Conservation (phyloP, 2,329 filamentous ascomycete species). For the Metarhizium brunneum region DNA sequence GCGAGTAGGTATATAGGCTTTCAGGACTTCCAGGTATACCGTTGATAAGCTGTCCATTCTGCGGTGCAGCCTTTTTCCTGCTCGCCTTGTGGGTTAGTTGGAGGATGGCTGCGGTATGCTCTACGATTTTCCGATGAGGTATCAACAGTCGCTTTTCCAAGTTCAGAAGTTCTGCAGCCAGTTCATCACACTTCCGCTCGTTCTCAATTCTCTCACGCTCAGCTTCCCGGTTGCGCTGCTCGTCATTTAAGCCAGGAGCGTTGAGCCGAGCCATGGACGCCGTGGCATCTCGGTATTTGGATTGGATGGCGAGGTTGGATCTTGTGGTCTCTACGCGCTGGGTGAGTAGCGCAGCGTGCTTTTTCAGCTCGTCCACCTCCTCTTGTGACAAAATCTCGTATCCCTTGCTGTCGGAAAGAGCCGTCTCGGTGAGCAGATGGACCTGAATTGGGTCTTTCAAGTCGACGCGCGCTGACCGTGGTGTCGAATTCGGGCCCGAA, state of each 20-base stretch:
- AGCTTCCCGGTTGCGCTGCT: slow-evolving; percentile 46
- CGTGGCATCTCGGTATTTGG: slow-evolving; percentile 89
- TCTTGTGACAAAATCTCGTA: slow-evolving; percentile 84
- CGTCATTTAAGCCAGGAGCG: slow-evolving; percentile 32
- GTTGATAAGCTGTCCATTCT: slow-evolving; percentile 33
- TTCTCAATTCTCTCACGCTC: slow-evolving; percentile 67
- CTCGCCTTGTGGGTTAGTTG: slow-evolving; percentile 78
- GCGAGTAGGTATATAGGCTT: slow-evolving; percentile 62
- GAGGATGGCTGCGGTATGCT: slow-evolving; percentile 87
- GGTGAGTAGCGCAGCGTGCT: slow-evolving; percentile 63
- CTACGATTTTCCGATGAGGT: slow-evolving; percentile 65
- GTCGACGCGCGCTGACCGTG: slow-evolving; percentile 43
- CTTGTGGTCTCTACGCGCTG: slow-evolving; percentile 74
- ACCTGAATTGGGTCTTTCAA: slow-evolving; percentile 69
- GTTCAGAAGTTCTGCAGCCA: slow-evolving; percentile 70
- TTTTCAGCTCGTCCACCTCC: slow-evolving; percentile 87
- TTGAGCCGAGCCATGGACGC: slow-evolving; percentile 78
- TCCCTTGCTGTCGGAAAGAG: slow-evolving; percentile 75
- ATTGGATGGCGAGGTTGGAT: slow-evolving; percentile 78
- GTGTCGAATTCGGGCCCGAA: slow-evolving; percentile 1
- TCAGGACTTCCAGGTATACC: slow-evolving; percentile 67
- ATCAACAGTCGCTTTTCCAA: slow-evolving; percentile 70
- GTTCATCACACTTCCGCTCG: slow-evolving; percentile 74
- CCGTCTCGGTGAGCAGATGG: slow-evolving; percentile 88
- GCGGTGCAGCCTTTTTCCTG: slow-evolving; percentile 42